phyloP scores from a whole-genome alignment of 768 basidiomycete genomes.

The Candolleomyces aberdarensis region DNA sequence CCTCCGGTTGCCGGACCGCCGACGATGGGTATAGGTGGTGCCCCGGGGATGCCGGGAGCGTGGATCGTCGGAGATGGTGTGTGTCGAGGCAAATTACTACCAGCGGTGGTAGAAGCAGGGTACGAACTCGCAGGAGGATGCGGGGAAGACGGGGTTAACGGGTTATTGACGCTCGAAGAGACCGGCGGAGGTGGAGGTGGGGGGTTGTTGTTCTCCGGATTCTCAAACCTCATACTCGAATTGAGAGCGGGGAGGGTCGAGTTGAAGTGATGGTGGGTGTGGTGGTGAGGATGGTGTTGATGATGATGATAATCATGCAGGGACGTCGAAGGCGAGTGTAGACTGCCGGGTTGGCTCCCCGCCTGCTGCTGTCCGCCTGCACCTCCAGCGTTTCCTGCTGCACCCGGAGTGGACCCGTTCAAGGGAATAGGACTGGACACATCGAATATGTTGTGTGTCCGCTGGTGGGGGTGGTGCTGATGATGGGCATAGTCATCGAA shows the following conservation, averaged over 20 bases:
- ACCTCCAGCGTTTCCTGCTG: conserved; percentile 25
- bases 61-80: conserved; percentile 28
- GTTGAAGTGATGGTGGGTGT: conserved; percentile 39
- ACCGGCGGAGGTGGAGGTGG: conserved; percentile 10
- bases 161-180: conserved; percentile 12
- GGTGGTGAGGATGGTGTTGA: conserved; percentile 10
- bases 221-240: conserved; percentile 50
- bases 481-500: conserved; percentile 1
- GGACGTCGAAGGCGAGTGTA: conserved; percentile 24
- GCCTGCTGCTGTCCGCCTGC: conserved; percentile 15
- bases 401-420: conserved; percentile 22
- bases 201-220: conserved; percentile 29
- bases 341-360: conserved; percentile 10
- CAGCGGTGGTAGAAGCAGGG: not conserved
- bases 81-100: conserved; percentile 22
- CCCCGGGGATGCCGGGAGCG: not conserved
- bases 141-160: conserved; percentile 29
- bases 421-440: conserved; percentile 42
- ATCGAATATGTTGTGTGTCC: conserved; percentile 58
- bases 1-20: too few relatives aligned
- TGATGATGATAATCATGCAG: conserved; percentile 18
- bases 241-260: conserved; percentile 49
- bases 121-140: conserved; percentile 18
- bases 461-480: conserved; percentile 10
- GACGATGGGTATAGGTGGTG: conserved; percentile 1